Evolutionary conservation across 768 basidiomycete species (phyloP), one percentile per base, ranked within the genome.

Genomic region (Serendipita indica): DNA sequence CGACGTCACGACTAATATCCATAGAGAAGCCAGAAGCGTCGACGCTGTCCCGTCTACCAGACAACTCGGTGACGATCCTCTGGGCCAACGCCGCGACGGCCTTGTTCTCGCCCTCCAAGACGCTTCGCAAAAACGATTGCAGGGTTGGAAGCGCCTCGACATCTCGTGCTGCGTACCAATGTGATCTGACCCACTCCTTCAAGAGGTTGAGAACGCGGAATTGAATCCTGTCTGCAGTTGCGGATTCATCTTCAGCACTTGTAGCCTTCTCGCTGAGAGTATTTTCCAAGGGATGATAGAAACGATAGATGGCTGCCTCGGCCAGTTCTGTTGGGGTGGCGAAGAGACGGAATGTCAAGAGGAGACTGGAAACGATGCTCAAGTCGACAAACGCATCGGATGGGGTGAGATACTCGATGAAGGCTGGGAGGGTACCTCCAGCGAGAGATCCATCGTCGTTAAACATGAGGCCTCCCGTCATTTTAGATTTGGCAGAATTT

Each of bases 381-480:
- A 86, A 75, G 66, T 97, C 93, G 58, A 91, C 89, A 41, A 92
- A 79, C 60, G 82, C 83, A 66, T 91, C 90, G 67, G 96, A 89
- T 3, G 93, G 91, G 18, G 94, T 94, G 84, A 98, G 86, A 72
- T 90, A 92, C 72, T 94, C 92, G n/a, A 98, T 85, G 39, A 99
- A 74, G 1, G 84, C 92, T 16, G 77, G 77, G 61, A 99, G 74
- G 3, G 90, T 91, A 1, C 91, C 96, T 22, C 91, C 93, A 7
- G 92, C 86, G 18, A 98, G 81, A 62, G 82, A 79, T 2, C 92
- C 93, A 12, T 98, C 92, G 43, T 77, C 77, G 68, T 93, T 96
- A 74, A 90, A 92, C 3, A 85, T 81, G 52, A 94, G 86, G 96
- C 91, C 67, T 87, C 70, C 18, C 65, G 62, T 13, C 64, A 65